Evolutionary conservation across 441 rosid genomes (phyloP), one percentile per base, ranked within the genome.

Genomic region (Kokia cookei): DNA sequence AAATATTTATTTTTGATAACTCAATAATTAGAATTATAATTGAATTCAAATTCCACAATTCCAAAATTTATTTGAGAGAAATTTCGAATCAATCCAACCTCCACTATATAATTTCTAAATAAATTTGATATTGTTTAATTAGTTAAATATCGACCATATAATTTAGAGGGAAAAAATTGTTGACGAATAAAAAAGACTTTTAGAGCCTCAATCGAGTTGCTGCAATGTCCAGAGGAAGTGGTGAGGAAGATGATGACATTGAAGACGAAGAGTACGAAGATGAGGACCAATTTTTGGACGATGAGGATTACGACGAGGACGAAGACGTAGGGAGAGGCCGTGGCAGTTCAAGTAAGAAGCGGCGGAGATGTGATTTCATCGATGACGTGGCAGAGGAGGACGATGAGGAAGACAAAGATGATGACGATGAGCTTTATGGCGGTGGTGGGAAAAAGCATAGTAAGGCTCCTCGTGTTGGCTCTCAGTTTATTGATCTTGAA

Each of bases 351-450:
- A 75, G 77, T 19, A 85, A 64, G 83, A 94, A 92, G 90, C 80
- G 99, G 75, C 77, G 80, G 75, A 86, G 98, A 89, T 90, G 93
- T 19, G 80, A 75, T 64, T 92, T 87, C 63, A 84, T 94, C 1
- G 99, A 94, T 53, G 97, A 91, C 74, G 86, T 79, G 9, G 99
- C 94, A 6, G 97, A 88, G 72, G 97, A 92, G 79, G 98, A 94
- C 15, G 92, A 89, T 0, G 91, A 89, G 0, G 88, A 86, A 4
- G 93, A 87, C 0, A 87, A 86, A 6, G 92, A 93, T 0, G 92
- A 90, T 0, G 91, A 92, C 1, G 91, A 92, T 14, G 98, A 86
- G 0, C 92, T 88, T 40, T 85, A 82, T 6, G 88, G 81, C 7
- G 77, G 76, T 4, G 86, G 85, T 2, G 82, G 82, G 37, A 85